phyloP scores from a whole-genome alignment of 208 protist species.

The Leishmania tarentolae region DNA sequence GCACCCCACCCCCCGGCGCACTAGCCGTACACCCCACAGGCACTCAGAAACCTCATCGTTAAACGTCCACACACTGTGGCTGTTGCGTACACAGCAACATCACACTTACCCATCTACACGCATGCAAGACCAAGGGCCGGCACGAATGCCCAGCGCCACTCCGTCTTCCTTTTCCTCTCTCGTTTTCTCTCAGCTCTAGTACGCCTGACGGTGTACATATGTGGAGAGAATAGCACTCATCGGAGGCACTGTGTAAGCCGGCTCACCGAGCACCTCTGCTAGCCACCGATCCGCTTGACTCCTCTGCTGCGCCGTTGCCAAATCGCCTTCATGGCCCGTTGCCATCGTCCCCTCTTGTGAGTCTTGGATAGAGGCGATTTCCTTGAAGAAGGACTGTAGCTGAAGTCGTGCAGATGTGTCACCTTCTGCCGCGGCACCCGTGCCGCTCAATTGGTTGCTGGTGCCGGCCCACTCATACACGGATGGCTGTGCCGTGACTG shows the following conservation, averaged over 20 bases:
- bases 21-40: not conserved
- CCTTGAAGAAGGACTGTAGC: conserved; percentile 53
- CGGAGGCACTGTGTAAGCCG: conserved; percentile 75
- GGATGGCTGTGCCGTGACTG: not conserved
- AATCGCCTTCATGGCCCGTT: conserved; percentile 13
- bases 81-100: not conserved
- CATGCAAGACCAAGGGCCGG: not conserved
- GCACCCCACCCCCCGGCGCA: not conserved
- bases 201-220: conserved; percentile 52
- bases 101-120: not conserved
- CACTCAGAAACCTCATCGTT: not conserved
- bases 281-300: conserved; percentile 56
- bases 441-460: not conserved
- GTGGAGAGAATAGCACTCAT: conserved; percentile 74
- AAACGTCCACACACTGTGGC: not conserved
- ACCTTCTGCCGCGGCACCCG: not conserved
- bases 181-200: not conserved
- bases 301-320: conserved; percentile 31
- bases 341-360: conserved; percentile 6
- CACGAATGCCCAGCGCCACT: not conserved
- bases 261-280: conserved; percentile 60
- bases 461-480: conserved; percentile 17
- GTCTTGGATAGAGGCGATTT: conserved; percentile 27
- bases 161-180: not conserved
- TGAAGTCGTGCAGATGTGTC: conserved; percentile 6